Percentiles rank a stretch among this genome's conserved stretches.
Conservation (phyloP, 106 monocot genomes). For the Phalaenopsis equestris region DNA sequence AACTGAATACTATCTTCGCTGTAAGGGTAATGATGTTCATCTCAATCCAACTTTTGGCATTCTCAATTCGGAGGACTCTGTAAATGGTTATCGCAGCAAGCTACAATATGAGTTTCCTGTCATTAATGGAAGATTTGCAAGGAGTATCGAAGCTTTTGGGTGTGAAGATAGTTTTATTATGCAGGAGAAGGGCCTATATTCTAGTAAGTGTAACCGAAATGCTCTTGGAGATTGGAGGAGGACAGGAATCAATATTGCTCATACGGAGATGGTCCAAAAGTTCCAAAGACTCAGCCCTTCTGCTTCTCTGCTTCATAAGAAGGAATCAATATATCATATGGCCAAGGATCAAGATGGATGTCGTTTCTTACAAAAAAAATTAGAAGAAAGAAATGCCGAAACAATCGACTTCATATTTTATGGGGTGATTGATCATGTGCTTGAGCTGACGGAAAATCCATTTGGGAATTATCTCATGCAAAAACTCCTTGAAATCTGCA, state of each 20-base stretch:
- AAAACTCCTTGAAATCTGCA: constrained; percentile 52
- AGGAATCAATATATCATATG: constrained; percentile 17
- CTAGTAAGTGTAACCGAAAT: background rate
- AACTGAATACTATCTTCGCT: background rate
- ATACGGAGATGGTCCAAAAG: background rate
- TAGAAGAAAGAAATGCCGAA: constrained; percentile 31
- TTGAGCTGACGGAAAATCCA: constrained; percentile 46
- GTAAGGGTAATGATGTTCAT: background rate
- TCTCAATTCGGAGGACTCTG: background rate
- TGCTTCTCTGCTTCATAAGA: constrained; percentile 5
- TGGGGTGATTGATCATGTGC: constrained; percentile 29
- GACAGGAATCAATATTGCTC: background rate
- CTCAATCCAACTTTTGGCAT: background rate
- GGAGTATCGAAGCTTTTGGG: background rate
- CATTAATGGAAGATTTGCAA: background rate
- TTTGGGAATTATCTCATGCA: constrained; percentile 66
- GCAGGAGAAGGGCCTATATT: background rate
- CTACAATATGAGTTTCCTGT: background rate
- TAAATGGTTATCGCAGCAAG: background rate
- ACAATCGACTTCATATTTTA: constrained; percentile 29
- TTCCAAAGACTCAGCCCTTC: background rate
- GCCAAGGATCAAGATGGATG: constrained; percentile 60
- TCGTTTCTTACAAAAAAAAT: constrained; percentile 38
- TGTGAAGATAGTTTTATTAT: background rate
- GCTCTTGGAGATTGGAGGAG: background rate